phyloP scores from a whole-genome alignment of 768 basidiomycete genomes.

The Termitomyces sp. region DNA sequence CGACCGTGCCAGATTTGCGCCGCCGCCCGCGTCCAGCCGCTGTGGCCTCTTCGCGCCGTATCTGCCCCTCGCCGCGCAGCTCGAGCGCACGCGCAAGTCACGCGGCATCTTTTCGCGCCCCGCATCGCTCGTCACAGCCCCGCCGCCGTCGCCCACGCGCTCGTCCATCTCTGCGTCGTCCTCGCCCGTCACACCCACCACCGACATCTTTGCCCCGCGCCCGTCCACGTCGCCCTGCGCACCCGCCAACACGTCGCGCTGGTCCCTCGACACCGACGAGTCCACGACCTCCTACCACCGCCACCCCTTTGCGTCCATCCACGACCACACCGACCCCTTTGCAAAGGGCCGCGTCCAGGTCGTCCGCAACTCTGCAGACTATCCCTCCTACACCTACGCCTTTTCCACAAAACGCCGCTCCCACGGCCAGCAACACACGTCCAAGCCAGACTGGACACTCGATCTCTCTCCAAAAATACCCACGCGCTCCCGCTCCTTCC shows the following conservation, averaged over 20 bases:
- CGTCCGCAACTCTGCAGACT: constrained; percentile 16
- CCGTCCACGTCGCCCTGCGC: not conserved
- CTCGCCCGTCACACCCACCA: constrained; percentile 5
- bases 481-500: not conserved
- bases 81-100: constrained; percentile 11
- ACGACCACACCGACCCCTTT: constrained; percentile 19
- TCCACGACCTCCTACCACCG: constrained; percentile 10
- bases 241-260: constrained; percentile 4
- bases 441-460: constrained; percentile 12
- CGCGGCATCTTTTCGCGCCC: constrained; percentile 17
- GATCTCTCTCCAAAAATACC: constrained; percentile 2
- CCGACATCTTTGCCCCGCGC: constrained; percentile 1
- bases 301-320: constrained; percentile 13
- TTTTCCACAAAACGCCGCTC: not conserved
- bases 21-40: not conserved
- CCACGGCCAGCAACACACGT: no score
- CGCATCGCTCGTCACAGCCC: constrained; percentile 14
- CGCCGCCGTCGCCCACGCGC: constrained; percentile 9
- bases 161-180: constrained; percentile 2
- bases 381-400: not conserved
- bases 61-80: constrained; percentile 14
- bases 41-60: constrained; percentile 14
- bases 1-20: constrained; percentile 1
- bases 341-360: constrained; percentile 24
- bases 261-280: constrained; percentile 19